Evolutionary conservation across 352 stramenopile species (phyloP).

Genomic region (Globisporangium apiculatum): DNA sequence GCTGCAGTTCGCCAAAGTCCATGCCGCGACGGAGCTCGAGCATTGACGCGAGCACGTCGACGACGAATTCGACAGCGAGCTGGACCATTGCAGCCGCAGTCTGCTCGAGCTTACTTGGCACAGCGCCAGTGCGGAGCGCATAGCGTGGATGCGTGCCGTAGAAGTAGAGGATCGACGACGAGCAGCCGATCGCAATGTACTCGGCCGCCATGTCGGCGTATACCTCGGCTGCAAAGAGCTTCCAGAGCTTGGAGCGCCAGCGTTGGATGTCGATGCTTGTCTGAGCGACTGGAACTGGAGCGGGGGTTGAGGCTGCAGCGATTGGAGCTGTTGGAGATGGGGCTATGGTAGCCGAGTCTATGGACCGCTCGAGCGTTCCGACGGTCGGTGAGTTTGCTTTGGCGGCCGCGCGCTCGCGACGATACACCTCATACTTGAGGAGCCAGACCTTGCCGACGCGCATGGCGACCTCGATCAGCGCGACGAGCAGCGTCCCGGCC

Average conservation of each 20-base stretch:
- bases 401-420: background rate
- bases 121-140: background rate
- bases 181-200: conserved; percentile 37
- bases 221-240: conserved; percentile 22
- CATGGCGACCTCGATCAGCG: conserved; percentile 1
- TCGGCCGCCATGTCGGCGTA: conserved; percentile 38
- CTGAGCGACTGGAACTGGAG: no score
- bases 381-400: background rate
- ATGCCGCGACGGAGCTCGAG: background rate
- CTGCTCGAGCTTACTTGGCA: background rate
- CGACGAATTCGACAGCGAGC: background rate
- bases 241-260: conserved; percentile 16
- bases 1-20: background rate
- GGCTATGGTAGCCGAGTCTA: no score
- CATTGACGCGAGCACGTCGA: background rate
- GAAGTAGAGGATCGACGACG: conserved; percentile 31
- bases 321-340: no score
- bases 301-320: background rate
- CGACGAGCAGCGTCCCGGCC: background rate
- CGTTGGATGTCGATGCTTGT: background rate
- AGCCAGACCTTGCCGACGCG: background rate
- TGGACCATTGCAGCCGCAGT: background rate
- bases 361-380: background rate
- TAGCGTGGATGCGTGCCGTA: conserved; percentile 25
- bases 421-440: conserved; percentile 1